Conservation (phyloP, 257 asterid species). For the Misopates orontium region DNA sequence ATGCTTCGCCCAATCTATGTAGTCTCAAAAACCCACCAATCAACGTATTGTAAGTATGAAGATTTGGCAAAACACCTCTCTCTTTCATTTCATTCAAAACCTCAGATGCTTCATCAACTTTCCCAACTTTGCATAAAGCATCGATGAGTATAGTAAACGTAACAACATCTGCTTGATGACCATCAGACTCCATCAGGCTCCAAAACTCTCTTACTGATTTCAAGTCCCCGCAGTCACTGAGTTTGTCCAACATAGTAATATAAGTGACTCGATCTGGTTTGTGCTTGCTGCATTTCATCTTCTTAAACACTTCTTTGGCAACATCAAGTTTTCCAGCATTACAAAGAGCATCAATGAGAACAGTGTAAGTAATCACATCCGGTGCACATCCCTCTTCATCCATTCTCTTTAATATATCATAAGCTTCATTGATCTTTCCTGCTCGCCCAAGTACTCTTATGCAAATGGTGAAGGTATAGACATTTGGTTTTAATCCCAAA, state of each 20-base stretch:
- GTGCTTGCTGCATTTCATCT: constrained; percentile 74
- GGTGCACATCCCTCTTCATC: constrained; percentile 85
- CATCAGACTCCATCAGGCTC: constrained; percentile 77
- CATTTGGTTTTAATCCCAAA: constrained; percentile 85
- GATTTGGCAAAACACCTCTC: constrained; percentile 66
- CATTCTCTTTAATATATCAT: constrained; percentile 70
- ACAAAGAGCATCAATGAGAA: constrained; percentile 91
- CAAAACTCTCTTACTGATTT: constrained; percentile 66
- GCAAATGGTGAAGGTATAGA: constrained; percentile 89
- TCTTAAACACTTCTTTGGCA: constrained; percentile 71
- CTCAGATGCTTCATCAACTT: constrained; percentile 63
- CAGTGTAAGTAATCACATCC: constrained; percentile 91
- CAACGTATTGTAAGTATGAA: constrained; percentile 85
- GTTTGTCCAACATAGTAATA: constrained; percentile 80
- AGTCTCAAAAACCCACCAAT: constrained; percentile 78
- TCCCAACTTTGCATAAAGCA: constrained; percentile 80
- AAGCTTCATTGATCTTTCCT: constrained; percentile 77
- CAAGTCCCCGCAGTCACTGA: constrained; percentile 74
- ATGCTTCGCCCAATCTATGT: constrained; percentile 64
- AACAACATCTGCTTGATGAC: constrained; percentile 78
- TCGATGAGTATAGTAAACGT: constrained; percentile 75
- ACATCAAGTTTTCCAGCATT: constrained; percentile 74
- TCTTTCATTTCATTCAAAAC: constrained; percentile 67
- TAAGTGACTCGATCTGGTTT: constrained; percentile 93
- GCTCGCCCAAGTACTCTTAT: constrained; percentile 92